A percentile compares a stretch with the other conserved stretches of the same genome.
Evolutionary conservation across 768 basidiomycete genomes (phyloP).

Genomic region (Tricholoma hemisulphureum): DNA sequence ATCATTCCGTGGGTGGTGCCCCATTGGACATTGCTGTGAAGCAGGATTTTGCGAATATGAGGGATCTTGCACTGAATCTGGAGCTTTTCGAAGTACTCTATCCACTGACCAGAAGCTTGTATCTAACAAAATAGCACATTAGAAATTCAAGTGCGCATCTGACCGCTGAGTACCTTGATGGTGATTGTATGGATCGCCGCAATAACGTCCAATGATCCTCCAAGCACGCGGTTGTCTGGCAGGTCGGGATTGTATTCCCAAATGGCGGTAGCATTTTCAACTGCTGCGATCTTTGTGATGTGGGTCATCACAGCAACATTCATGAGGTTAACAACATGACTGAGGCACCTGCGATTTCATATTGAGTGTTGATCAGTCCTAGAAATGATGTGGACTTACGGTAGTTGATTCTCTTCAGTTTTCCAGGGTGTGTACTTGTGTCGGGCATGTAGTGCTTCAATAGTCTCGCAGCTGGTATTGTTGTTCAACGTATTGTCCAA

Average conservation of each 20-base stretch:
- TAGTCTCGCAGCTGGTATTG: slow-evolving; percentile 13
- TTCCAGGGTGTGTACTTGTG: slow-evolving; percentile 10
- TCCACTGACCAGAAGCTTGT: slow-evolving; percentile 21
- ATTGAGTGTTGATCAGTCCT: neutral
- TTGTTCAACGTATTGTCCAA: slow-evolving; percentile 27
- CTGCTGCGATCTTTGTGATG: slow-evolving; percentile 24
- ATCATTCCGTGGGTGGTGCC: neutral
- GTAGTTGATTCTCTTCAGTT: slow-evolving; percentile 16
- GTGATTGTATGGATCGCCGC: slow-evolving; percentile 26
- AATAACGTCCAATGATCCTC: slow-evolving; percentile 27
- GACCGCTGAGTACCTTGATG: slow-evolving; percentile 26
- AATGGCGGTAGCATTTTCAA: slow-evolving; percentile 27
- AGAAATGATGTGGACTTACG: slow-evolving; percentile 11
- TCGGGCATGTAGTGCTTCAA: slow-evolving; percentile 13
- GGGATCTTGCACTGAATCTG: too few relatives aligned
- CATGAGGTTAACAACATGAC: slow-evolving; percentile 27
- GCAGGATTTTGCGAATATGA: slow-evolving; percentile 19
- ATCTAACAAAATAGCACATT: slow-evolving; percentile 12
- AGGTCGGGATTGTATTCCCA: slow-evolving; percentile 32
- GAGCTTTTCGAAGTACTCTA: too few relatives aligned
- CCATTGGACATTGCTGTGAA: slow-evolving; percentile 10
- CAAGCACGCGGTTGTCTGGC: slow-evolving; percentile 20
- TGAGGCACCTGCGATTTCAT: slow-evolving; percentile 22
- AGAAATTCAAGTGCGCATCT: neutral
- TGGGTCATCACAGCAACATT: slow-evolving; percentile 26